Evolutionary conservation across 495 filamentous ascomycete species (phyloP).

Genomic region (Sabuloglossum arenarium): DNA sequence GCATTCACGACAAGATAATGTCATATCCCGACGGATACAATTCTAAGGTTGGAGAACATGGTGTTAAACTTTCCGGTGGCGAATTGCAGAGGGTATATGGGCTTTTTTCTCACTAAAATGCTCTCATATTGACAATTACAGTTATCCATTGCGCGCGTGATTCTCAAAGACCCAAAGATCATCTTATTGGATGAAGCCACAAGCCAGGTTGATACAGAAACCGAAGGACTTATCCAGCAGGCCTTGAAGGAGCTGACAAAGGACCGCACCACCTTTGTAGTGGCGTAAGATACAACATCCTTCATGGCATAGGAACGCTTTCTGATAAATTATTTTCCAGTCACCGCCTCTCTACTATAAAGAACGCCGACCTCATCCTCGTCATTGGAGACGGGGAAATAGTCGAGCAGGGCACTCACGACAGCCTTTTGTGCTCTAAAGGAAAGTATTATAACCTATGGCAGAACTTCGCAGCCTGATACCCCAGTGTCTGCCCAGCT

Average conservation of each 20-base stretch:
- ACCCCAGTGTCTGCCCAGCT: no score
- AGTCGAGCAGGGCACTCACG: conserved; percentile 29
- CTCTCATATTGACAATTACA: background rate
- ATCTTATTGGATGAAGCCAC: conserved; percentile 76
- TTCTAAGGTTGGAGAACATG: conserved; percentile 28
- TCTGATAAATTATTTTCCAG: conserved; percentile 30
- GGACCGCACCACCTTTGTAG: conserved; percentile 20
- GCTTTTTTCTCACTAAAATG: background rate
- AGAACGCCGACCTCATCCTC: conserved; percentile 28
- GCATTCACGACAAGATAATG: conserved; percentile 19
- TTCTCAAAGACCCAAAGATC: conserved; percentile 63
- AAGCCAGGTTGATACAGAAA: conserved; percentile 53
- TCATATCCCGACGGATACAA: conserved; percentile 5
- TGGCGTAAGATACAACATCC: conserved; percentile 24
- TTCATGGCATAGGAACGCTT: conserved; percentile 3
- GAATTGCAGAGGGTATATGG: conserved; percentile 33
- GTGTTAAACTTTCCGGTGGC: conserved; percentile 37
- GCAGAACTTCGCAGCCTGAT: no score
- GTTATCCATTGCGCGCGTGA: conserved; percentile 41
- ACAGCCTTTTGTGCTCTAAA: conserved; percentile 31
- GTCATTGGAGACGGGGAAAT: conserved; percentile 27
- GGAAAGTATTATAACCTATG: conserved; percentile 40
- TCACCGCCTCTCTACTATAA: conserved; percentile 37
- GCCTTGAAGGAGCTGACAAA: conserved; percentile 21
- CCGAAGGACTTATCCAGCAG: conserved; percentile 24